Percentiles rank a stretch among this genome's conserved stretches.
phyloP scores from a whole-genome alignment of 495 filamentous ascomycete genomes.

The Daldinia concentrica region DNA sequence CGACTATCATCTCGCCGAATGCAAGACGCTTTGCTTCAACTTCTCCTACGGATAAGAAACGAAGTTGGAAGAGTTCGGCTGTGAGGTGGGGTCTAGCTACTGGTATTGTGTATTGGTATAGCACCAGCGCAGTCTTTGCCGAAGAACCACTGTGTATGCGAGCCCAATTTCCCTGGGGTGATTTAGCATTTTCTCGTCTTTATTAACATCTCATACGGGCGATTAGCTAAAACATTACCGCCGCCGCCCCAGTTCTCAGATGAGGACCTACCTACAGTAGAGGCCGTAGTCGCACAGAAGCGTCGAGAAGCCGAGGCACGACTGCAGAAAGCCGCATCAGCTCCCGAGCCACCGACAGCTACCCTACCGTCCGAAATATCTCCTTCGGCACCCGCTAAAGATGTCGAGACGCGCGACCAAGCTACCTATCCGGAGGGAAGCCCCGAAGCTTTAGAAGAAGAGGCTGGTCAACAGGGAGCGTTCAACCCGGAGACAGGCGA shows the following conservation, averaged over 20 bases:
- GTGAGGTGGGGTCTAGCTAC: conserved; percentile 78
- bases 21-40: conserved; percentile 77
- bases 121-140: conserved; percentile 85
- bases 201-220: background rate
- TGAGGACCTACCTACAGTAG: conserved; percentile 58
- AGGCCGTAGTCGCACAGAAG: conserved; percentile 62
- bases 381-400: conserved; percentile 35
- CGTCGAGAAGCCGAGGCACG: conserved; percentile 50
- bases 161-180: background rate
- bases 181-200: background rate
- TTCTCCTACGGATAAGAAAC: conserved; percentile 68
- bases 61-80: conserved; percentile 84
- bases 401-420: conserved; percentile 31
- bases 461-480: conserved; percentile 85
- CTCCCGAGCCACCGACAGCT: conserved; percentile 37
- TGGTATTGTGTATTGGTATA: conserved; percentile 89
- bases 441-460: conserved; percentile 74
- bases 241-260: conserved; percentile 56
- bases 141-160: conserved; percentile 79
- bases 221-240: conserved; percentile 46
- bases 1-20: conserved; percentile 37
- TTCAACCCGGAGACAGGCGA: conserved; percentile 99
- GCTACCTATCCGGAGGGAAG: conserved; percentile 36
- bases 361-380: conserved; percentile 32
- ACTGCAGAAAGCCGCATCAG: conserved; percentile 38